Evolutionary conservation across 768 basidiomycete genomes (phyloP), one percentile per base, ranked within the genome.

Genomic region (Porpolomopsis calyptriformis): DNA sequence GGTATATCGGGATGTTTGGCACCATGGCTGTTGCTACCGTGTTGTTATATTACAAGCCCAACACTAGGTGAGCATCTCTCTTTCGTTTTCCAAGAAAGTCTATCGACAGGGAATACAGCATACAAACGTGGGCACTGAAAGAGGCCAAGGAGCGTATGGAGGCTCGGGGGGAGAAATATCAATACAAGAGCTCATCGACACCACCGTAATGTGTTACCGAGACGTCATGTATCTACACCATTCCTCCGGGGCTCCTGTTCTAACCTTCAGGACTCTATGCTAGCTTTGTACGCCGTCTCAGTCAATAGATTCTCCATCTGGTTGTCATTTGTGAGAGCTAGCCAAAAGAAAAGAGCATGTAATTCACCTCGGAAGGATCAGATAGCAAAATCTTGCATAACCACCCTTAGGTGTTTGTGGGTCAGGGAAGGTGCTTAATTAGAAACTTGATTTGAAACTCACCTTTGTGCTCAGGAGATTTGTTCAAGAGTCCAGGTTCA

Each of bases 1-100:
- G 89, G 85, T 87, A 88, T 57, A 61, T 80, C 50, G 92, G 91
- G 25, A 91, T 96, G 86, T 91, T 86, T 57, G 92, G 92, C 26
- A 70, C 78, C 10, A 83, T 96, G 77, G 77, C 70, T 4, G 66
- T 91, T 50, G 85, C 82, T 24, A 63, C 74, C 8, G 76, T 92
- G 25, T 67, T 87, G 60, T 65, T 90, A 20, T 88, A 89, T 64
- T 93, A 91, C 70, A 93, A 93, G 65, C 91, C 91, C 2, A 88
- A 94, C 59, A 91, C 87, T 14, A 90, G 85, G 91, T 91, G 53
- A 49, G 84, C 52, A 26, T 37, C 14, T 26, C 39, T 41, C 29
- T 27, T 40, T 29, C 35, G 10, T 29, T 25, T 3, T 11, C 10
- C 9, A 19, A 20, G 11, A 24, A 7, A 9, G 6, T 0, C 16